phyloP scores from a whole-genome alignment of 192 early-diverging fungal genomes.

The Phlyctochytrium planicorne region DNA sequence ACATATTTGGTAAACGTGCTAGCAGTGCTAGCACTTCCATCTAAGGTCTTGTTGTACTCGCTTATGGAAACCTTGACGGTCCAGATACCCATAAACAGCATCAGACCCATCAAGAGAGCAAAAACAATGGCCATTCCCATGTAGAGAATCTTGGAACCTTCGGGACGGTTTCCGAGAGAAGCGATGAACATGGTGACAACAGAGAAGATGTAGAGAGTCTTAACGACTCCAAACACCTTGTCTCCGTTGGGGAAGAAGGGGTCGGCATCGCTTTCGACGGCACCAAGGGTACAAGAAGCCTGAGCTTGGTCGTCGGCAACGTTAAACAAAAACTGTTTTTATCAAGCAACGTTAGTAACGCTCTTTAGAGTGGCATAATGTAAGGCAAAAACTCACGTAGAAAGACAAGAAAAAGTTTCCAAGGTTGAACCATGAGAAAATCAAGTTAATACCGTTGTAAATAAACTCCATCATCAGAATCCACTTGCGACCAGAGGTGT shows the following conservation, averaged over 20 bases:
- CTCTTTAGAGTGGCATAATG: constrained; percentile 1
- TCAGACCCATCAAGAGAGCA: constrained; percentile 73
- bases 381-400: constrained; percentile 25
- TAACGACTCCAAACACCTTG: constrained; percentile 37
- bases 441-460: constrained; percentile 67
- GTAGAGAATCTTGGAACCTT: constrained; percentile 67
- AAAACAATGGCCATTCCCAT: constrained; percentile 69
- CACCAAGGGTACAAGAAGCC: background rate
- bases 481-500: constrained; percentile 49
- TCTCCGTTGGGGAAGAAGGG: constrained; percentile 40
- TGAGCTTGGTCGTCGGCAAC: constrained; percentile 15
- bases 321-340: constrained; percentile 29
- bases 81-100: constrained; percentile 47
- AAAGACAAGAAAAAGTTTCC: constrained; percentile 59
- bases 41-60: constrained; percentile 10
- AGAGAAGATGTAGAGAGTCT: constrained; percentile 34
- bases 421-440: constrained; percentile 41
- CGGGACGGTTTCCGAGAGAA: constrained; percentile 51
- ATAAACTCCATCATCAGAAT: constrained; percentile 58
- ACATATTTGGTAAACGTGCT: constrained; percentile 33
- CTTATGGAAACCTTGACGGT: constrained; percentile 38
- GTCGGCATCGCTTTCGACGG: constrained; percentile 37
- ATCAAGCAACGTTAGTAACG: background rate
- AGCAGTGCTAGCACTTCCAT: background rate
- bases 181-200: constrained; percentile 51